These are phyloP conservation scores for Calonectria leucothoes DNA, from an alignment of 2,329 filamentous ascomycete species.

Conservation along the genomic window DNA sequence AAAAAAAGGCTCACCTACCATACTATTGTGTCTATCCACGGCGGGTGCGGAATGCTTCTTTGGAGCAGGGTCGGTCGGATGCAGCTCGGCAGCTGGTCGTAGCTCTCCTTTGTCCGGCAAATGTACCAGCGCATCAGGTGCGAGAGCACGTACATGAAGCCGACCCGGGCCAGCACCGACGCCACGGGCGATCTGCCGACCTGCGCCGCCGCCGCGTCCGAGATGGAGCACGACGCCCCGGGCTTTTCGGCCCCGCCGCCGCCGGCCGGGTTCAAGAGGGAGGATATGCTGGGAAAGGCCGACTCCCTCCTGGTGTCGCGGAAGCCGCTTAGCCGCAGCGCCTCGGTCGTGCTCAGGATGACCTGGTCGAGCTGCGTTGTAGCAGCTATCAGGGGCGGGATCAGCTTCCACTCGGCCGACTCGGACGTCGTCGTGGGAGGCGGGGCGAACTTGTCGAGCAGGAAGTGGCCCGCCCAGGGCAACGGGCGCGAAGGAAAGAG, in stretches of 20 bases:
- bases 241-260: not conserved
- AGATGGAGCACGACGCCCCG: conserved; percentile 20
- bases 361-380: conserved; percentile 30
- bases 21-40: conserved; percentile 40
- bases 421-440: not conserved
- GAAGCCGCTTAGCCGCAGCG: conserved; percentile 21
- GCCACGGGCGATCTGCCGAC: conserved; percentile 24
- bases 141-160: conserved; percentile 29
- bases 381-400: conserved; percentile 25
- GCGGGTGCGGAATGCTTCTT: conserved; percentile 37
- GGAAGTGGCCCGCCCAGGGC: conserved; percentile 26
- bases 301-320: conserved; percentile 4
- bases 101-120: conserved; percentile 37
- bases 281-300: conserved; percentile 39
- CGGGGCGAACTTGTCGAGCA: conserved; percentile 14
- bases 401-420: conserved; percentile 22
- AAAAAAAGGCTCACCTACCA: conserved; percentile 14
- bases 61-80: conserved; percentile 39
- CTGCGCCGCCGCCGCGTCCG: conserved; percentile 29
- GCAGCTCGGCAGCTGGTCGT: conserved; percentile 37
- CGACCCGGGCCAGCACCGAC: conserved; percentile 28
- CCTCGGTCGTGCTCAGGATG: conserved; percentile 28
- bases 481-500: conserved; percentile 16
- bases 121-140: conserved; percentile 32
- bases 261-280: conserved; percentile 31